Evolutionary conservation across 306 rosid species (phyloP), one percentile per base, ranked within the genome.

Genomic region (Quercus variabilis): DNA sequence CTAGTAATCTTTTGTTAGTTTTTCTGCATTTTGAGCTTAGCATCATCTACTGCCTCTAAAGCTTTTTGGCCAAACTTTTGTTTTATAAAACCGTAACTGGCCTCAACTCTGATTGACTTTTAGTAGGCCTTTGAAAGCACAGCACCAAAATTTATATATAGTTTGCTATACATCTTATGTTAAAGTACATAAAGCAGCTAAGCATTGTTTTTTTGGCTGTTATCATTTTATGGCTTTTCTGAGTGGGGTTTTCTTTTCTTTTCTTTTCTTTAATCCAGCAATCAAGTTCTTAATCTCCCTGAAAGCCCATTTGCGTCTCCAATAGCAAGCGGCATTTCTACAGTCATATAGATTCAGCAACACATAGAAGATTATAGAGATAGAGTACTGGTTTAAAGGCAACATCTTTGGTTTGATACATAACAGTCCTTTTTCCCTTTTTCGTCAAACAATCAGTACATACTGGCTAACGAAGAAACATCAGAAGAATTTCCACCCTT

Each of bases 281-380:
- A 81, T 52, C 82, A 84, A 83, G 93, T 85, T 78, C 69, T 89
- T 52, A 75, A 92, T 78, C 94, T 92, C 25, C 96, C 98, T 1
- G 97, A 94, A 11, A 91, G 93, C 90, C 94, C 94, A 3, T 92
- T 92, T 82, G 73, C 90, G 60, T 38, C 87, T 68, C 74, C 83
- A 4, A 71, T 77, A 76, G 84, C 69, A 67, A 82, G 85, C 57
- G 83, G 85, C 78, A 79, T 76, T 51, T 82, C 76, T 5, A 64
- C 82, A 26, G 81, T 76, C 78, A 81, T 60, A 64, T 85, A 85
- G 86, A 56, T 55, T 65, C 81, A 43, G 78, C 67, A 41, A 52
- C 35, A 56, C 41, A 75, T 49, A 49, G 54, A 49, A 82, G 87
- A 75, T 41, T 78, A 73, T 77, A 87, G 86, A 81, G 84, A 57